Evolutionary conservation across 2,329 filamentous ascomycete species (phyloP).

Genomic region (Venturia aucupariae): DNA sequence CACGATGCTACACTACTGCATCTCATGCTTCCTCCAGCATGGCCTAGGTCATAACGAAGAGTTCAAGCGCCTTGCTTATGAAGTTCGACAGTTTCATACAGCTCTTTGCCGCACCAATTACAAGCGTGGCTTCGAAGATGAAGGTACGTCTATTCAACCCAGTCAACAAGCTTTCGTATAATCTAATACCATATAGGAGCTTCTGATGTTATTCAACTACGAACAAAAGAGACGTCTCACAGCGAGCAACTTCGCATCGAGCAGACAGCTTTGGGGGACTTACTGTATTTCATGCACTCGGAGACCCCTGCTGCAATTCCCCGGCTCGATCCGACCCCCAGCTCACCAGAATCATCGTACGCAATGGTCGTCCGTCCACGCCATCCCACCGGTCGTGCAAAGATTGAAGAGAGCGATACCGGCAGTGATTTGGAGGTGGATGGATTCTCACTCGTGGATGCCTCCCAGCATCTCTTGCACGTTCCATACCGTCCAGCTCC

Average conservation of each 20-base stretch:
- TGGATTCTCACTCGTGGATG: conserved; percentile 2
- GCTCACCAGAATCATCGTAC: conserved; percentile 1
- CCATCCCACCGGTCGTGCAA: not conserved
- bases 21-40: conserved; percentile 31
- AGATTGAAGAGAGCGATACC: conserved; percentile 3
- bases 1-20: conserved; percentile 35
- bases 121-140: conserved; percentile 30
- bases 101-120: conserved; percentile 32
- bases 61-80: conserved; percentile 29
- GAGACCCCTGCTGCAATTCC: not conserved
- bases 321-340: not conserved
- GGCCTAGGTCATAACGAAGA: conserved; percentile 25
- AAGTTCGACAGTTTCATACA: conserved; percentile 31
- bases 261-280: conserved; percentile 1
- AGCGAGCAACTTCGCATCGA: not conserved
- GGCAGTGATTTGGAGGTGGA: not conserved
- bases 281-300: not conserved
- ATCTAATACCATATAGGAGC: not conserved
- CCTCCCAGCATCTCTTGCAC: not conserved
- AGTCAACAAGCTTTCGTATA: not conserved
- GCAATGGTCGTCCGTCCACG: not conserved
- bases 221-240: not conserved
- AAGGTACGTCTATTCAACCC: conserved; percentile 20
- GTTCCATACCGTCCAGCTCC: not conserved
- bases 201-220: not conserved